Evolutionary conservation across 1,139 yeast genomes (phyloP).

Genomic region (Kurtzmaniella natalensis): DNA sequence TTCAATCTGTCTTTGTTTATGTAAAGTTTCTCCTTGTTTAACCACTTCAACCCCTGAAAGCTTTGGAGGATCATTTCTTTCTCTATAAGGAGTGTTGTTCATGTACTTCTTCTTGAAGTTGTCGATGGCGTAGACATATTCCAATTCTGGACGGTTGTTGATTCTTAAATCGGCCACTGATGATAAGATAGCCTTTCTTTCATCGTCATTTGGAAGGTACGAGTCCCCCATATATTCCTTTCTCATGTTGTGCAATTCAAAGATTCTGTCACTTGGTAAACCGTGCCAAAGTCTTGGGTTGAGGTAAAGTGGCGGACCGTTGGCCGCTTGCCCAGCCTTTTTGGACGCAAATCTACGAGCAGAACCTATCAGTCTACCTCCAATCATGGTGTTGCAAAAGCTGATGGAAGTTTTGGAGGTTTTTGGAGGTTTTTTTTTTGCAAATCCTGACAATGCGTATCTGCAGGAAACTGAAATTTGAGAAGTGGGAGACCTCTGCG

Average conservation of each 20-base stretch:
- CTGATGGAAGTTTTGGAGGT: too few relatives aligned
- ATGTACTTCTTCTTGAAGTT: constrained; percentile 42
- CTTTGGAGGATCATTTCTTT: constrained; percentile 39
- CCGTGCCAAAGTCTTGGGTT: constrained; percentile 70
- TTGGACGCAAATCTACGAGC: constrained; percentile 1
- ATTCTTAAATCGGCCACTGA: constrained; percentile 31
- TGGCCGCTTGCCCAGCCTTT: not conserved
- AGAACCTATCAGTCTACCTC: not conserved
- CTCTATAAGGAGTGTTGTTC: constrained; percentile 40
- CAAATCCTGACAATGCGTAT: too few relatives aligned
- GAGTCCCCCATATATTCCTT: constrained; percentile 51
- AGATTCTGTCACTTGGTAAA: constrained; percentile 57
- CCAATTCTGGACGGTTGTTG: constrained; percentile 31
- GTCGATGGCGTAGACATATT: constrained; percentile 42
- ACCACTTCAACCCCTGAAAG: constrained; percentile 37
- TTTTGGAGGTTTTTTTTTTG: too few relatives aligned
- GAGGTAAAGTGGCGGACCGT: constrained; percentile 27
- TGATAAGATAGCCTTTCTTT: constrained; percentile 44
- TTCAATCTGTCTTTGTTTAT: constrained; percentile 33
- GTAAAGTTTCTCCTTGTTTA: constrained; percentile 34
- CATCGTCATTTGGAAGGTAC: constrained; percentile 51
- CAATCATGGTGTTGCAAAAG: too few relatives aligned
- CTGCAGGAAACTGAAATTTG: too few relatives aligned
- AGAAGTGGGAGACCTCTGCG: too few relatives aligned
- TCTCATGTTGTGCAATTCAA: constrained; percentile 58